phyloP scores from a whole-genome alignment of 176 grass and related monocot genomes.

The Hyparrhenia diplandra region DNA sequence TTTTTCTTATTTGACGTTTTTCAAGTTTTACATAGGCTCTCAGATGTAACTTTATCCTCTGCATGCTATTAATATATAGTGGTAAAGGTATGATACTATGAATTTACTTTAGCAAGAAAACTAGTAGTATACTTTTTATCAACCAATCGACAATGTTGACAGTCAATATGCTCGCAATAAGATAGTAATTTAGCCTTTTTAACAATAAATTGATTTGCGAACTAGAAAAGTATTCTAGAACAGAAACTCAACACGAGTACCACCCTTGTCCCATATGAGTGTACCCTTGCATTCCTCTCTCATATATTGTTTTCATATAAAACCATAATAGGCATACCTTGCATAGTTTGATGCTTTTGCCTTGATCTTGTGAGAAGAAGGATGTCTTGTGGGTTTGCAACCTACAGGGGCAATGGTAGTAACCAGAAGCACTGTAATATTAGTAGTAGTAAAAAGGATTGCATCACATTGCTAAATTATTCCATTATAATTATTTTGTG shows the following conservation, averaged over 20 bases:
- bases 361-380: conserved; percentile 62
- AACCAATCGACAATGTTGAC: not conserved
- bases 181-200: not conserved
- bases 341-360: conserved; percentile 28
- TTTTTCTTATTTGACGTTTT: not conserved
- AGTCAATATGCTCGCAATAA: not conserved
- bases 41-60: not conserved
- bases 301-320: not conserved
- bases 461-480: not conserved
- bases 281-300: not conserved
- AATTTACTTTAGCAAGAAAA: not conserved
- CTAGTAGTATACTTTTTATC: not conserved
- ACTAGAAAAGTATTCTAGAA: not conserved
- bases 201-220: not conserved
- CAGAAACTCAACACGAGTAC: not conserved
- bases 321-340: conserved; percentile 39
- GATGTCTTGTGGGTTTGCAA: conserved; percentile 86
- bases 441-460: not conserved
- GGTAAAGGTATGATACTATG: not conserved
- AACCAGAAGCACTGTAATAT: not conserved
- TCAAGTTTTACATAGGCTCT: not conserved
- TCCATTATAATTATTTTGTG: not conserved
- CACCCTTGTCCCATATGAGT: not conserved
- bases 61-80: not conserved
- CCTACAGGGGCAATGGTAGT: conserved; percentile 28